These are phyloP conservation scores for Epithele typhae DNA, from an alignment of 768 basidiomycete species.

Conservation along the genomic window DNA sequence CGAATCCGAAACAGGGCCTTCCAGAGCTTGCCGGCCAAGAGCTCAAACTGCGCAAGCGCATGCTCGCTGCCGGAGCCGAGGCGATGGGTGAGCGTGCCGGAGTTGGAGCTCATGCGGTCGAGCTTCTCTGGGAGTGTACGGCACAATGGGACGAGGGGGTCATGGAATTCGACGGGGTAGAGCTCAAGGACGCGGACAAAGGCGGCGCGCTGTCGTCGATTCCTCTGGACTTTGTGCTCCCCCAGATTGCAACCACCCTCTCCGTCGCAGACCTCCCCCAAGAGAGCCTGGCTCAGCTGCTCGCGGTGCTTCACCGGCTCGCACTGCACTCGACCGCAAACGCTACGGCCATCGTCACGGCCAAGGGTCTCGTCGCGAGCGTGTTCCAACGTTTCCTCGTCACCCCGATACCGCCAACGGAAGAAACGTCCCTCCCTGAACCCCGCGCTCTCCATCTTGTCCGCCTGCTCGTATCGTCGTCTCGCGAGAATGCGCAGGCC, in stretches of 20 bases:
- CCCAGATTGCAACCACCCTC: slow-evolving; percentile 41
- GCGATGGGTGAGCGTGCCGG: slow-evolving; percentile 63
- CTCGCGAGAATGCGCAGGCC: slow-evolving; percentile 60
- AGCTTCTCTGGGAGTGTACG: slow-evolving; percentile 69
- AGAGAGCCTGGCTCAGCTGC: slow-evolving; percentile 50
- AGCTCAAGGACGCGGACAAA: slow-evolving; percentile 31
- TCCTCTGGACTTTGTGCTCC: slow-evolving; percentile 43
- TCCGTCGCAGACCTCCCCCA: slow-evolving; percentile 39
- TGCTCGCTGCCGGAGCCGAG: slow-evolving; percentile 62
- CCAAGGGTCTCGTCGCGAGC: slow-evolving; percentile 46
- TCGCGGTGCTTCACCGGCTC: slow-evolving; percentile 57
- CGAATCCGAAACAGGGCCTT: slow-evolving; percentile 29
- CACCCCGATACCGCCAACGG: slow-evolving; percentile 41
- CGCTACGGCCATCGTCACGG: slow-evolving; percentile 48
- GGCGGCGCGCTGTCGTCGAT: slow-evolving; percentile 30
- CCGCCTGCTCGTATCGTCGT: slow-evolving; percentile 52
- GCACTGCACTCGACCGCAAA: slow-evolving; percentile 52
- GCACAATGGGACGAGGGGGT: slow-evolving; percentile 56
- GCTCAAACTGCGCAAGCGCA: slow-evolving; percentile 48
- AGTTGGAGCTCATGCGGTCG: slow-evolving; percentile 63
- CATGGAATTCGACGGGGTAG: slow-evolving; percentile 38
- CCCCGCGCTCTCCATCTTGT: slow-evolving; percentile 56
- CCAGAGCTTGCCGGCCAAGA: slow-evolving; percentile 33
- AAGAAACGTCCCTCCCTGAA: slow-evolving; percentile 30
- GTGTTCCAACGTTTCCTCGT: slow-evolving; percentile 56